Evolutionary conservation across 495 filamentous ascomycete genomes (phyloP), one percentile per base, ranked within the genome.

Genomic region (Articulospora tetracladia): DNA sequence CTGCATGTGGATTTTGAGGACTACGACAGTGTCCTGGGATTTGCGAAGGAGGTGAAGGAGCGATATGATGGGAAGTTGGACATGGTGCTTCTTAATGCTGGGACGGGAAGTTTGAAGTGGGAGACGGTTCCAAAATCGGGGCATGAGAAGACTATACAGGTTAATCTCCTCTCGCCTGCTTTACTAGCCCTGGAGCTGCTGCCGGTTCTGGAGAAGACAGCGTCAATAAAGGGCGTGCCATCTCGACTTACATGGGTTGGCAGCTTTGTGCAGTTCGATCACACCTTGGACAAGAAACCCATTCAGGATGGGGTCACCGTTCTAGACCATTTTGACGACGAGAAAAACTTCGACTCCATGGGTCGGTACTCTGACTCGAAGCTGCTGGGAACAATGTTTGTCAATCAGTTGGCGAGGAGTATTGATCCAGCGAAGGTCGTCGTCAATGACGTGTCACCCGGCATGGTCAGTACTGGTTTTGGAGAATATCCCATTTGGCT

Each of bases 111-210:
- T 25, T 19, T 69, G 28, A 65, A 65, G 27, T 65, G 59, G 17
- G 52, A 66, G 28, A 13, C 20, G 8, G 48, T 60, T n/a, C 69
- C 59, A 44, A 51, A 64, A 15, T 62, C 30, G 24, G 74, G 73
- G 27, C 72, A 75, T 52, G 70, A 75, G 41, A 54, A 59, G 3
- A 59, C 56, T 15, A 44, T 67, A 17, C 73, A 75, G 53, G 67
- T 75, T 54, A 76, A 75, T 46, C 68, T 72, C 55, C 60, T 62
- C 44, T 73, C 73, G 19, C 71, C 72, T 55, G 68, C 65, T 24
- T 60, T 76, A 8, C 55, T 76, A 20, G 25, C 70, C 7, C 46
- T 70, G 0, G 61, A 65, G 36, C 65, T 76, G n/a, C 51, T 76
- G 13, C 73, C 73, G 10, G 56, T 66, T 34, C 70, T 75, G 6